These are phyloP conservation scores for Beta lomatogona DNA, from an alignment of 179 eudicot genomes.

Conservation along the genomic window DNA sequence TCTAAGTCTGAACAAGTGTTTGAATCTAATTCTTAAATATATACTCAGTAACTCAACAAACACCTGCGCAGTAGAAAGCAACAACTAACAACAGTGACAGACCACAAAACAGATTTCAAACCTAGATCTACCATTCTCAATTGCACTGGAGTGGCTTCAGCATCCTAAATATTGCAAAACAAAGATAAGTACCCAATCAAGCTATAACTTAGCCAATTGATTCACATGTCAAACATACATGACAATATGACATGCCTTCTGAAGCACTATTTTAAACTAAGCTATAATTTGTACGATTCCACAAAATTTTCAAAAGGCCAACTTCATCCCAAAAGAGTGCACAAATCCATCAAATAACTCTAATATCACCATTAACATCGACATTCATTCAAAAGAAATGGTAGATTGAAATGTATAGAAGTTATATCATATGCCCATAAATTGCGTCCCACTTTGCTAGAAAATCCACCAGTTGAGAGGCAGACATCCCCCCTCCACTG, in stretches of 20 bases:
- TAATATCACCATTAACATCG: neutral
- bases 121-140: neutral
- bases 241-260: neutral
- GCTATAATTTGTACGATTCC: neutral
- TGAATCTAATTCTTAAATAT: neutral
- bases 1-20: neutral
- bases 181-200: neutral
- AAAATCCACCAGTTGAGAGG: neutral
- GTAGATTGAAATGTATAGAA: neutral
- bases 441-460: neutral
- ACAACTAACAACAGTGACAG: neutral
- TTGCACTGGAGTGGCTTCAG: neutral
- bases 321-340: neutral
- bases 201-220: neutral
- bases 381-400: neutral
- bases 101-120: neutral
- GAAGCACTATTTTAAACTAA: neutral
- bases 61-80: neutral
- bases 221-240: neutral
- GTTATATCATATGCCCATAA: neutral
- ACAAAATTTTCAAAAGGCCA: neutral
- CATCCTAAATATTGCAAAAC: neutral
- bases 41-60: too few species aligned
- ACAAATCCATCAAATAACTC: neutral
- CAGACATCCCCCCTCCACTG: neutral